A percentile compares a stretch with the other conserved stretches of the same genome.
Evolutionary conservation across 768 basidiomycete genomes (phyloP).

Genomic region (Lentinula aciculospora): DNA sequence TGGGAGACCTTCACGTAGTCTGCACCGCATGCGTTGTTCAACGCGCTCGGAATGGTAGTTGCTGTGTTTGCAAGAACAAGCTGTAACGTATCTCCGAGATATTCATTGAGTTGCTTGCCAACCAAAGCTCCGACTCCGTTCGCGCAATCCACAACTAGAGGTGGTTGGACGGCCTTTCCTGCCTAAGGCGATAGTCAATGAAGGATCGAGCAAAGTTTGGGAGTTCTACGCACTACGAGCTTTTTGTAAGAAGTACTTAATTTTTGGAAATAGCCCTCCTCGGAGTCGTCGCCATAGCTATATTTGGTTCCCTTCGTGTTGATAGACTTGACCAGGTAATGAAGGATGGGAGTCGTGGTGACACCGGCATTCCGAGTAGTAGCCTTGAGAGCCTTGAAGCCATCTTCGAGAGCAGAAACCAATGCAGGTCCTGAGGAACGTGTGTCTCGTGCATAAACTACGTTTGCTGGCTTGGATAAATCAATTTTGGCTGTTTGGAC

Average conservation of each 20-base stretch:
- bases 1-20: slow-evolving; percentile 96
- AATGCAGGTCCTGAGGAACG: slow-evolving; percentile 80
- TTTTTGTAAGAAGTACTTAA: slow-evolving; percentile 79
- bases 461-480: slow-evolving; percentile 66
- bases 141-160: slow-evolving; percentile 92
- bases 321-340: slow-evolving; percentile 87
- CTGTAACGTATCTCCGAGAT: slow-evolving; percentile 55
- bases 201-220: slow-evolving; percentile 2
- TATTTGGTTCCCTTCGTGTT: slow-evolving; percentile 82
- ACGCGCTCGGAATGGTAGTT: slow-evolving; percentile 55
- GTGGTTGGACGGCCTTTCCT: slow-evolving; percentile 48
- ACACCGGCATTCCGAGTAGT: slow-evolving; percentile 73
- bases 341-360: slow-evolving; percentile 91
- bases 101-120: slow-evolving; percentile 52
- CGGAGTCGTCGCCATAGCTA: slow-evolving; percentile 73
- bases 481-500: slow-evolving; percentile 69
- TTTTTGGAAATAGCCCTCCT: slow-evolving; percentile 81
- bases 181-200: slow-evolving; percentile 31
- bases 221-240: slow-evolving; percentile 61
- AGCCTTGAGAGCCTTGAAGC: slow-evolving; percentile 67
- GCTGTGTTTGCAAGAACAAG: slow-evolving; percentile 68
- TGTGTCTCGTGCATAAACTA: slow-evolving; percentile 92
- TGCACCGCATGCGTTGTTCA: slow-evolving; percentile 89
- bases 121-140: slow-evolving; percentile 91
- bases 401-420: slow-evolving; percentile 75